These are phyloP conservation scores for Blastomyces emzantsi DNA, from an alignment of 2,329 filamentous ascomycete species.

Conservation along the genomic window DNA sequence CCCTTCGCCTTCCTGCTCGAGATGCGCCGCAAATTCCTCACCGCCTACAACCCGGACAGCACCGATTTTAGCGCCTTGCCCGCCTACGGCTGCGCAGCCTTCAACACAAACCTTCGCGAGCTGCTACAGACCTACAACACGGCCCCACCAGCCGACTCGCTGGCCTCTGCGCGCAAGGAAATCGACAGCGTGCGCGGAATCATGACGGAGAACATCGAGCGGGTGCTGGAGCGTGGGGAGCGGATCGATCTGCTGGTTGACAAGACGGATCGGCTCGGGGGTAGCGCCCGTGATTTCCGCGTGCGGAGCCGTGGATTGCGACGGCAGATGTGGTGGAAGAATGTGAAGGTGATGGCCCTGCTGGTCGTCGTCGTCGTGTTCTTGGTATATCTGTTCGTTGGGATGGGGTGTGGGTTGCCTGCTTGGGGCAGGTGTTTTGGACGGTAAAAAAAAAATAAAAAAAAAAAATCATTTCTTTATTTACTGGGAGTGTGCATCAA, in stretches of 20 bases:
- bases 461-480: background rate
- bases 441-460: too few relatives aligned
- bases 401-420: constrained; percentile 63
- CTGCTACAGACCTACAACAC: constrained; percentile 81
- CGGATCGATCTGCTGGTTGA: constrained; percentile 88
- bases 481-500: background rate
- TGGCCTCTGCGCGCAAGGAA: constrained; percentile 73
- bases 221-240: constrained; percentile 80
- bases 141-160: constrained; percentile 68
- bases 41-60: constrained; percentile 53
- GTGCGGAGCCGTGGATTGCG: constrained; percentile 78
- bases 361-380: constrained; percentile 61
- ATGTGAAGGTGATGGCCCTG: constrained; percentile 85
- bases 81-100: constrained; percentile 80
- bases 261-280: constrained; percentile 88
- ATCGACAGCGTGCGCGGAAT: constrained; percentile 89
- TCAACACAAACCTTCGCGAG: constrained; percentile 68
- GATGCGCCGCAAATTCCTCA: constrained; percentile 78
- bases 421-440: constrained; percentile 41
- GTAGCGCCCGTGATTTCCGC: constrained; percentile 81
- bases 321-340: constrained; percentile 99
- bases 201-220: constrained; percentile 94
- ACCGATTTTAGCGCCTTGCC: constrained; percentile 71
- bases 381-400: constrained; percentile 61
- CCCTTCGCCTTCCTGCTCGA: constrained; percentile 89